Evolutionary conservation across 225 moss, liverwort and hornwort genomes (phyloP).

Genomic region (Takakia lepidozioides): DNA sequence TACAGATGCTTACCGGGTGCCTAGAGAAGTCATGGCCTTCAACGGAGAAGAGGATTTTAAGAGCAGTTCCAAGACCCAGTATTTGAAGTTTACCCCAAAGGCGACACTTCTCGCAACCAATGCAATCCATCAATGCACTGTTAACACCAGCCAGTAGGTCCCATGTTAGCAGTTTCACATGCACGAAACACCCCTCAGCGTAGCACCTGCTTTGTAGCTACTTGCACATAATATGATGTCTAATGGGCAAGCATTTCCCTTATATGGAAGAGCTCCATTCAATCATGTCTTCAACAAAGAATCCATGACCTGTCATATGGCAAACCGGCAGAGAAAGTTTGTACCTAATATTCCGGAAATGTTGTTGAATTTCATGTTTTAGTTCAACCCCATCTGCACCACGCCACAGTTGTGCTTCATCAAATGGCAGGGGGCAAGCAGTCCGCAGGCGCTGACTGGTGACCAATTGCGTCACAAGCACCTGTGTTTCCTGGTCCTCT

Average conservation of each 20-base stretch:
- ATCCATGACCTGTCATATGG: too few relatives aligned
- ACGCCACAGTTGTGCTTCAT: slow-evolving; percentile 87
- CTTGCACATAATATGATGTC: too few relatives aligned
- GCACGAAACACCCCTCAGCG: too few relatives aligned
- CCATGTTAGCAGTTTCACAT: too few relatives aligned
- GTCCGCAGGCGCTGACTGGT: slow-evolving; percentile 54
- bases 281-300: too few relatives aligned
- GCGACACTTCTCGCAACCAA: slow-evolving; percentile 97
- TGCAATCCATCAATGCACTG: slow-evolving; percentile 89
- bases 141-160: background rate
- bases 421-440: slow-evolving; percentile 87
- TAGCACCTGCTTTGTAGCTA: too few relatives aligned
- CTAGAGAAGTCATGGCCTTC: slow-evolving; percentile 15
- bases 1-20: slow-evolving; percentile 20
- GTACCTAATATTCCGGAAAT: slow-evolving; percentile 70
- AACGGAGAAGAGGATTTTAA: slow-evolving; percentile 77
- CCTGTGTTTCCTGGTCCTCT: slow-evolving; percentile 58
- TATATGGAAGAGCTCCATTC: too few relatives aligned
- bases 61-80: slow-evolving; percentile 77
- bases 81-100: slow-evolving; percentile 98
- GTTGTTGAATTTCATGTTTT: slow-evolving; percentile 60
- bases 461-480: slow-evolving; percentile 57
- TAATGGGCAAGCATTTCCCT: too few relatives aligned
- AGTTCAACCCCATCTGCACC: slow-evolving; percentile 66
- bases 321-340: too few relatives aligned